phyloP scores from a whole-genome alignment of 2,329 filamentous ascomycete genomes.

The Pseudogymnoascus pannorum region DNA sequence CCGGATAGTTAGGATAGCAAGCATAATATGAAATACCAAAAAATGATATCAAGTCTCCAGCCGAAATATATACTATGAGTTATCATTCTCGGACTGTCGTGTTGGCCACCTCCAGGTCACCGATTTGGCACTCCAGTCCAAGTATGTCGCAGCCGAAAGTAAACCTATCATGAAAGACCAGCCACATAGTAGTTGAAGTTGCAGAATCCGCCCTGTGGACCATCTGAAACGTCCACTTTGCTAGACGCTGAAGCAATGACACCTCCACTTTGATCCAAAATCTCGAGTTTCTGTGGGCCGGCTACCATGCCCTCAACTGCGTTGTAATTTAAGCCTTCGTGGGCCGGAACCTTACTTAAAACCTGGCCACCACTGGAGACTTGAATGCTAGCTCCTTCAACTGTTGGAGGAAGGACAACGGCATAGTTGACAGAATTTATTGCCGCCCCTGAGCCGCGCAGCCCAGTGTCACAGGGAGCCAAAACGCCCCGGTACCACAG shows the following conservation, averaged over 20 bases:
- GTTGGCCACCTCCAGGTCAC: background rate
- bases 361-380: conserved; percentile 24
- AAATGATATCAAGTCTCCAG: background rate
- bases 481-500: conserved; percentile 26
- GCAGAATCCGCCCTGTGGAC: conserved; percentile 21
- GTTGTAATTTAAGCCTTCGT: conserved; percentile 24
- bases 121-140: background rate
- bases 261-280: conserved; percentile 20
- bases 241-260: conserved; percentile 21
- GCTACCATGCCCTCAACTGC: conserved; percentile 20
- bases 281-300: conserved; percentile 27
- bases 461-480: conserved; percentile 19
- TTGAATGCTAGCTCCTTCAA: conserved; percentile 15
- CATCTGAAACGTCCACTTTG: conserved; percentile 22
- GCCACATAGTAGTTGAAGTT: conserved; percentile 29
- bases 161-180: conserved; percentile 18
- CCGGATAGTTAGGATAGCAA: background rate
- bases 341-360: conserved; percentile 18
- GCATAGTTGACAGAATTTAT: conserved; percentile 27
- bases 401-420: conserved; percentile 20
- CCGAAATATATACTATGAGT: too few species aligned
- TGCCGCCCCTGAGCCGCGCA: conserved; percentile 22
- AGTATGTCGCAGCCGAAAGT: background rate
- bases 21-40: background rate
- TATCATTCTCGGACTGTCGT: background rate